Percentiles rank a stretch among this genome's conserved stretches.
phyloP scores from a whole-genome alignment of 129 eudicot species.

The Flaveria brownii region DNA sequence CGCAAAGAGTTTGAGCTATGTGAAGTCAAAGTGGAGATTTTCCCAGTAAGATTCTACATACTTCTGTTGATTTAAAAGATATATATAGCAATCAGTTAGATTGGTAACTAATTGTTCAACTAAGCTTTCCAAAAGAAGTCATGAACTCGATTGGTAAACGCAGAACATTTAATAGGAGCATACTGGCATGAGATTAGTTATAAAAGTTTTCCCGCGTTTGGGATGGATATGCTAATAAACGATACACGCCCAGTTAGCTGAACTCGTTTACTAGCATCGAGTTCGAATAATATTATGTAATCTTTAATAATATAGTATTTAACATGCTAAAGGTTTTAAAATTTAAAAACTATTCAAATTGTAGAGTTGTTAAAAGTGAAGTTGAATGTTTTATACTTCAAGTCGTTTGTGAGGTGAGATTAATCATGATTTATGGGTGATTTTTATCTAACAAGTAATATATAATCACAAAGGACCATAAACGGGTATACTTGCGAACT shows the following conservation, averaged over 20 bases:
- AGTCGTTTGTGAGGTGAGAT: background rate
- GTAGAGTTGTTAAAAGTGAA: background rate
- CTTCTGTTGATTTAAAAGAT: background rate
- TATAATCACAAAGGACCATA: background rate
- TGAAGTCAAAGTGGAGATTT: conserved; percentile 52
- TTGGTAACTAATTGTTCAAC: conserved; percentile 6
- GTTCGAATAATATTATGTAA: background rate
- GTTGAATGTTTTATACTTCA: background rate
- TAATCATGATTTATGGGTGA: background rate
- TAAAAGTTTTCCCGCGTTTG: background rate
- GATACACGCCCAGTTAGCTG: background rate
- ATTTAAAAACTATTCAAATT: background rate
- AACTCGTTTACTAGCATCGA: background rate
- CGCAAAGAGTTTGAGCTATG: conserved; percentile 27
- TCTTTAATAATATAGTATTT: background rate
- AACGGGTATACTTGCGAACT: background rate
- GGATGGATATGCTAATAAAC: background rate
- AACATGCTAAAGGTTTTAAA: background rate
- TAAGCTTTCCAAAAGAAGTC: background rate
- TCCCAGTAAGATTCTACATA: conserved; percentile 42
- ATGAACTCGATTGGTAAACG: background rate
- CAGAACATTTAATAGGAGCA: background rate
- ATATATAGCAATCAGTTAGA: background rate
- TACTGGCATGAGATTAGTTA: background rate
- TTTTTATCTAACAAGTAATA: background rate